Conservation (phyloP, 768 basidiomycete species). For the Lactifluus hygrophoroides region DNA sequence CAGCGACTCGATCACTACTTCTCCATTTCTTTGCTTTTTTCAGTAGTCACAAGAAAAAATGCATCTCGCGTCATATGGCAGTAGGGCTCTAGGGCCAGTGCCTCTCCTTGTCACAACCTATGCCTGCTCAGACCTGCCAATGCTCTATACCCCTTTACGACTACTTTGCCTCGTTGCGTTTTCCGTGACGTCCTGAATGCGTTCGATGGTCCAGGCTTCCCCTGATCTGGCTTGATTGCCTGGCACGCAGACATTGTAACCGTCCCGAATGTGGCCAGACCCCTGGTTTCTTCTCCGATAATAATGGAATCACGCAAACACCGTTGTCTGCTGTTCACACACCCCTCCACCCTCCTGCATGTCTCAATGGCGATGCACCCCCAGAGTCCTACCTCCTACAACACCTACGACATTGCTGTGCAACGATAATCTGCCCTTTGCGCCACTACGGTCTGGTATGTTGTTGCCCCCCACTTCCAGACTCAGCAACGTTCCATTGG, state of each 20-base stretch:
- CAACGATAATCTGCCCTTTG: not conserved
- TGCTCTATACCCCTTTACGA: not conserved
- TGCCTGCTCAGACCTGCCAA: not conserved
- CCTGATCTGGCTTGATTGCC: conserved; percentile 7
- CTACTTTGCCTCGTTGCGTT: conserved; percentile 4
- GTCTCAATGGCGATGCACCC: not conserved
- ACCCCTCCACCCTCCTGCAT: not conserved
- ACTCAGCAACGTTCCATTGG: conserved; percentile 3
- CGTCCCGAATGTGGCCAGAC: not conserved
- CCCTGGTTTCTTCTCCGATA: conserved; percentile 10
- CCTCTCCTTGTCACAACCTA: not conserved
- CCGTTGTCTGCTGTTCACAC: not conserved
- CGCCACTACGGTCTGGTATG: not conserved
- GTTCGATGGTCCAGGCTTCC: conserved; percentile 4
- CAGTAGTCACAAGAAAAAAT: not conserved
- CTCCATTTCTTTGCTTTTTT: not conserved
- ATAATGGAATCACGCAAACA: conserved; percentile 5
- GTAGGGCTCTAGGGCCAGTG: not conserved
- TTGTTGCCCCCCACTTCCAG: too few relatives aligned
- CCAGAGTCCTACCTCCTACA: not conserved
- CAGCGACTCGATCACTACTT: conserved; percentile 6
- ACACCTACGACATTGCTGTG: not conserved
- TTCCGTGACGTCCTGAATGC: not conserved
- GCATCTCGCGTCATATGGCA: not conserved
- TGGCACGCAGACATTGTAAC: not conserved